Evolutionary conservation across 257 asterid genomes (phyloP).

Genomic region (Rauvolfia tetraphylla): DNA sequence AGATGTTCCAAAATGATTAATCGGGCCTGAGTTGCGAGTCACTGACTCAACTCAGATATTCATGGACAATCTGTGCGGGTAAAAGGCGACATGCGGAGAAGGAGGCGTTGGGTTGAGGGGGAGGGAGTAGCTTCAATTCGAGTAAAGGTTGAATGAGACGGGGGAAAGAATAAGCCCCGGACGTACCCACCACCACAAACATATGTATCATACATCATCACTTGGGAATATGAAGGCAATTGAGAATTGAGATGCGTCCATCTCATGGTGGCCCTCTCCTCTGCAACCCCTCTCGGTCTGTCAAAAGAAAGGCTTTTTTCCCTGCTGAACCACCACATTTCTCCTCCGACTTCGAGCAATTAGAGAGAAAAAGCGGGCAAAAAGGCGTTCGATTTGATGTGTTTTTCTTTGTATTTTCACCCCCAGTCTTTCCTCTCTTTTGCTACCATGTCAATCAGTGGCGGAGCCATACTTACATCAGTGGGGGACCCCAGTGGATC

Average conservation of each 20-base stretch:
- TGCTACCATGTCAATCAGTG: constrained; percentile 21
- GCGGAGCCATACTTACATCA: too few relatives aligned
- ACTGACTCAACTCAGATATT: not conserved
- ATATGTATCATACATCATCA: constrained; percentile 22
- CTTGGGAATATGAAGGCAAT: constrained; percentile 21
- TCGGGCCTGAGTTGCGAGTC: not conserved
- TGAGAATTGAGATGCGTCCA: not conserved
- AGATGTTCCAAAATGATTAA: not conserved
- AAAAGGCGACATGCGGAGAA: not conserved
- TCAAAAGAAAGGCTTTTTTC: not conserved
- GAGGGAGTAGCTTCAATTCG: constrained; percentile 17
- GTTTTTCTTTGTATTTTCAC: constrained; percentile 48
- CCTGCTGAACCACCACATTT: constrained; percentile 9
- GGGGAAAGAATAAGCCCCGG: not conserved
- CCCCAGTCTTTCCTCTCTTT: constrained; percentile 32
- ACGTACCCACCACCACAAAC: constrained; percentile 23
- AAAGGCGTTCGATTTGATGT: constrained; percentile 61
- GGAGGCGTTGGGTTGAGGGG: not conserved
- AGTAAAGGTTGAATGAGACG: constrained; percentile 31
- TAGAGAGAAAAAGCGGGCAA: constrained; percentile 15
- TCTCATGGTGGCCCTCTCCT: constrained; percentile 21
- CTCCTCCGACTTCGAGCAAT: not conserved
- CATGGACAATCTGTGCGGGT: not conserved
- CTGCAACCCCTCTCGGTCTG: not conserved
- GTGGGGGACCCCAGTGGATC: too few relatives aligned